Evolutionary conservation across 2,329 filamentous ascomycete species (phyloP).

Genomic region (Penicillium sp.): DNA sequence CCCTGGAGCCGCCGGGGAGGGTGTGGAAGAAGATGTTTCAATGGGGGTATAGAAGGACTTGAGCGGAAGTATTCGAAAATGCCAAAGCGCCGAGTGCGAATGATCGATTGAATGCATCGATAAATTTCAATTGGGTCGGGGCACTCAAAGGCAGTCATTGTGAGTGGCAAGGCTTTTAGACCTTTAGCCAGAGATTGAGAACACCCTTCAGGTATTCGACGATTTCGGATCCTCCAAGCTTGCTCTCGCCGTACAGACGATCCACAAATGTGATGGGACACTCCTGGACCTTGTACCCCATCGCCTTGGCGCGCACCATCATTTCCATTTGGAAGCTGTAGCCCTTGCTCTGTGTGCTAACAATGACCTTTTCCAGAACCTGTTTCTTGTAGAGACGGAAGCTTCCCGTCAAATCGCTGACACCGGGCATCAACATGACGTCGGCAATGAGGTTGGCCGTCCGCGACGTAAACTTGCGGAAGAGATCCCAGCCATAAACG

Average conservation of each 20-base stretch:
- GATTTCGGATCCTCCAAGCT: slow-evolving; percentile 91
- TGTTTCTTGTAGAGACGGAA: slow-evolving; percentile 91
- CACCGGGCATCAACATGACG: slow-evolving; percentile 84
- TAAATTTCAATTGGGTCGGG: background rate
- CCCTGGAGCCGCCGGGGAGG: slow-evolving; percentile 12
- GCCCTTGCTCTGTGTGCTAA: slow-evolving; percentile 87
- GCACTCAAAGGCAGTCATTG: background rate
- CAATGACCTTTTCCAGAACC: slow-evolving; percentile 84
- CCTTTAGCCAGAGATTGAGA: slow-evolving; percentile 69
- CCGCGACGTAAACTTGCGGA: slow-evolving; percentile 66
- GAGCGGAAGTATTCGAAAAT: background rate
- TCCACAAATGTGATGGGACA: slow-evolving; percentile 97
- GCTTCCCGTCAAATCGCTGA: slow-evolving; percentile 90
- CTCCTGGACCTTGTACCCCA: slow-evolving; percentile 90
- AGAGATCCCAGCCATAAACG: slow-evolving; percentile 94
- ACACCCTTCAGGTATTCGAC: slow-evolving; percentile 91
- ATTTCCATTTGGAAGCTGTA: slow-evolving; percentile 99
- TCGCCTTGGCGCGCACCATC: slow-evolving; percentile 94
- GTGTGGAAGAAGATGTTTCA: slow-evolving; percentile 11
- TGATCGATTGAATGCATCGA: slow-evolving; percentile 9
- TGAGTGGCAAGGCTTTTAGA: slow-evolving; percentile 40
- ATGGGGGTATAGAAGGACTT: slow-evolving; percentile 22
- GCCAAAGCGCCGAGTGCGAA: slow-evolving; percentile 4
- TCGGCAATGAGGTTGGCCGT: slow-evolving; percentile 92
- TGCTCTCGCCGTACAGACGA: slow-evolving; percentile 88